phyloP scores from a whole-genome alignment of 192 early-diverging fungal species.

The Dimargaris cristalligena region DNA sequence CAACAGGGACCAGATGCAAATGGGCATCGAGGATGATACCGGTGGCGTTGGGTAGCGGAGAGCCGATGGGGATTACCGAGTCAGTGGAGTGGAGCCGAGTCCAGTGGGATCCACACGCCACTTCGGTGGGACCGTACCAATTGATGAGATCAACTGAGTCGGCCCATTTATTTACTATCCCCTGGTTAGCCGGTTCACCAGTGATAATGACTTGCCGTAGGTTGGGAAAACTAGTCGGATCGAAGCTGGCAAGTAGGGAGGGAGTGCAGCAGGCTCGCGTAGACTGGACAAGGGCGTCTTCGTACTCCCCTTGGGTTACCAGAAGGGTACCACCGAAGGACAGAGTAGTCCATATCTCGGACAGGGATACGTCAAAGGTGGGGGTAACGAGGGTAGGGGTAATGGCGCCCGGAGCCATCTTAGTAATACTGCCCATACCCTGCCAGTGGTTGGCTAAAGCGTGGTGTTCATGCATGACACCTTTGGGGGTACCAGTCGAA shows the following conservation, averaged over 20 bases:
- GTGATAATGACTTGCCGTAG: background rate
- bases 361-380: background rate
- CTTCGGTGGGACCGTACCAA: conserved; percentile 1
- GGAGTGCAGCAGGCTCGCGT: background rate
- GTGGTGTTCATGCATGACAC: background rate
- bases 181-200: background rate
- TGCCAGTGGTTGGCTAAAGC: background rate
- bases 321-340: background rate
- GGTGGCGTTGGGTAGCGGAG: conserved; percentile 10
- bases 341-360: background rate
- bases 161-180: background rate
- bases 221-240: background rate
- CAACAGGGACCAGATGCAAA: conserved; percentile 13
- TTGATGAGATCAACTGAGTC: background rate
- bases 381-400: background rate
- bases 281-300: background rate
- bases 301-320: background rate
- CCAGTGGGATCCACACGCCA: background rate
- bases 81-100: background rate
- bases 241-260: background rate
- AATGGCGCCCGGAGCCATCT: background rate
- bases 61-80: conserved; percentile 14
- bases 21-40: conserved; percentile 16
- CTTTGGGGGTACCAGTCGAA: background rate
- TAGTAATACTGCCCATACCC: background rate